Evolutionary conservation across 192 early-diverging fungal species (phyloP), one percentile per base, ranked within the genome.

Genomic region (Umbelopsis isabellina): DNA sequence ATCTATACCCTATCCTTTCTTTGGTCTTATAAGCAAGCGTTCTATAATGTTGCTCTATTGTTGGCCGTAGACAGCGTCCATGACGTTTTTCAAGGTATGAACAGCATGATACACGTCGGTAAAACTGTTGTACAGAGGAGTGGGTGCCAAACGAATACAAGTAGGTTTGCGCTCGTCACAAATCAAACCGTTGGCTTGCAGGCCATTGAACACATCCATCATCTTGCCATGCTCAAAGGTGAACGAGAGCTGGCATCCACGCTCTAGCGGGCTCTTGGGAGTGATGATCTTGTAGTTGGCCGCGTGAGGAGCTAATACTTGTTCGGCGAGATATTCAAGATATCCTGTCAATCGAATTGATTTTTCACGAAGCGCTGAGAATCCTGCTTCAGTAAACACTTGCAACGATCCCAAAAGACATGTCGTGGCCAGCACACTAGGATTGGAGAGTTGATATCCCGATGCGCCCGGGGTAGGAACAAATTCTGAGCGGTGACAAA

Each of bases 91-190:
- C 68, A 98, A 84, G 12, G 82, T 77, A 15, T 80, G 74, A 8
- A 91, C 89, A 75, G 88, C 92, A 47, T 70, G 48, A 68, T 82
- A 88, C 12, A 96, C 93, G 61, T 99, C 97, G 33, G 66, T 75
- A 78, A 94, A 98, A 2, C 86, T 88, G 77, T 95, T 94, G 78
- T 98, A 99, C 30, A 99, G 82, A 16, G 97, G 96, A 16, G 86
- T 86, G 11, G 97, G 97, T 5, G 93, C 90, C 33, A 99, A 80
- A 46, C 97, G 85, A 69, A 99, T 94, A 37, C 92, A 92, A 84
- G 95, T 88, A 1, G 95, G 96, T 71, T 92, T 91, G 35, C 97
- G 83, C 70, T 96, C 93, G 71, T 99, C 97, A 21, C 89, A 88
- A 46, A 97, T 84, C 9, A 97, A 85, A 6, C 91, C 96, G 3